Percentiles rank a stretch among this genome's conserved stretches.
Conservation (phyloP, 148 eudicot genomes). For the Cornus controversa region DNA sequence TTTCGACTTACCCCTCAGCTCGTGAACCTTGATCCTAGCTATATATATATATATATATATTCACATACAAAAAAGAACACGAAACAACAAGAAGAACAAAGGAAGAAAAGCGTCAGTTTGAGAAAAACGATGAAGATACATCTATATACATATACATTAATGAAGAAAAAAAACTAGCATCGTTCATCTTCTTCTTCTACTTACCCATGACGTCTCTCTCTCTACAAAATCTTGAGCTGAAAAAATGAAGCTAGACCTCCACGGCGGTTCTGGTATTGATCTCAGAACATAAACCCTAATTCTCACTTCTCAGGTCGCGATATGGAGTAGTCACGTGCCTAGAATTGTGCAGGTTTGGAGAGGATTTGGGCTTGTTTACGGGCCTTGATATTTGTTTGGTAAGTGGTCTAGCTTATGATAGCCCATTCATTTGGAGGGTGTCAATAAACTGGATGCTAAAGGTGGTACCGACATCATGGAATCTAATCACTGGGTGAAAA, state of each 20-base stretch:
- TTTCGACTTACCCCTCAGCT: constrained; percentile 59
- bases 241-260: neutral
- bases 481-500: too few species aligned
- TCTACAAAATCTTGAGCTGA: neutral
- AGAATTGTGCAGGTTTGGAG: neutral
- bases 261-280: neutral
- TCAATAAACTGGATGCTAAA: too few species aligned
- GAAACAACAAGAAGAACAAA: neutral
- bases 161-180: neutral
- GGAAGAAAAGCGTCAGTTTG: neutral
- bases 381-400: neutral
- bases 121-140: neutral
- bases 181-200: neutral
- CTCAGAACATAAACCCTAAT: constrained; percentile 13
- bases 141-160: neutral
- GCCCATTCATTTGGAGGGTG: neutral
- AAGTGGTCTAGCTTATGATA: neutral
- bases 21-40: constrained; percentile 74
- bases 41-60: neutral
- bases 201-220: constrained; percentile 16
- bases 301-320: constrained; percentile 1
- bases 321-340: neutral
- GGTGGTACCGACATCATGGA: too few species aligned
- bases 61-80: neutral
- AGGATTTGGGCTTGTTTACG: neutral